A percentile compares a stretch with the other conserved stretches of the same genome.
These are phyloP conservation scores for Blastobotrys buckinghamii DNA, from an alignment of 1,139 yeast species.

Conservation along the genomic window DNA sequence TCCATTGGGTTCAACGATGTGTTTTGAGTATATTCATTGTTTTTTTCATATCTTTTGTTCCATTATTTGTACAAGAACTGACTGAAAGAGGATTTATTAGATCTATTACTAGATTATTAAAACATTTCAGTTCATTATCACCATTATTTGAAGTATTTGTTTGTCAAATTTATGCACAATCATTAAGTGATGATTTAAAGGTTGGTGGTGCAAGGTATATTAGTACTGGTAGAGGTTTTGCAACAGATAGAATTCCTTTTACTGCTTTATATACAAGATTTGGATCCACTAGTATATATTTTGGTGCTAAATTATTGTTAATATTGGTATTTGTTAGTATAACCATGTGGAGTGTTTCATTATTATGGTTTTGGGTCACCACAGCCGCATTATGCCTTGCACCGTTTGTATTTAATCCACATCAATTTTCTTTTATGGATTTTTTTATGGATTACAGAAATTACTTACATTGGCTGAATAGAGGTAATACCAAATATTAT, in stretches of 20 bases:
- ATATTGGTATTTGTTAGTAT: slow-evolving; percentile 57
- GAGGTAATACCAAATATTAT: slow-evolving; percentile 53
- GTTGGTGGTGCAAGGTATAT: slow-evolving; percentile 83
- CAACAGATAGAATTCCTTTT: slow-evolving; percentile 62
- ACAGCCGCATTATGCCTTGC: slow-evolving; percentile 66
- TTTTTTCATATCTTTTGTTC: slow-evolving; percentile 76
- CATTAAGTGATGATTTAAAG: slow-evolving; percentile 60
- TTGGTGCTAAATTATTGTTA: slow-evolving; percentile 55
- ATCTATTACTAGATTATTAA: slow-evolving; percentile 52
- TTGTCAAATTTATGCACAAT: slow-evolving; percentile 73
- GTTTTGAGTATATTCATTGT: slow-evolving; percentile 78
- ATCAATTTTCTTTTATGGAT: slow-evolving; percentile 65
- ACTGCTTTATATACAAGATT: slow-evolving; percentile 56
- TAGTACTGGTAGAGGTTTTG: slow-evolving; percentile 82
- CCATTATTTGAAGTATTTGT: slow-evolving; percentile 86
- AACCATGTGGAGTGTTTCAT: slow-evolving; percentile 69
- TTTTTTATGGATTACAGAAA: slow-evolving; percentile 69
- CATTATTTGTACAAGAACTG: slow-evolving; percentile 71
- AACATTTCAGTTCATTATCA: slow-evolving; percentile 66
- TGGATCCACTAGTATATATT: slow-evolving; percentile 57
- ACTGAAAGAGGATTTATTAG: slow-evolving; percentile 69
- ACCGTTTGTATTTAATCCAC: slow-evolving; percentile 82
- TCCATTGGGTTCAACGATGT: slow-evolving; percentile 76
- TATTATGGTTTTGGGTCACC: slow-evolving; percentile 82
- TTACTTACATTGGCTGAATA: slow-evolving; percentile 59